A percentile compares a stretch with the other conserved stretches of the same genome.
Evolutionary conservation across 2,329 filamentous ascomycete species (phyloP).

Genomic region (Sporothrix variecibatus): DNA sequence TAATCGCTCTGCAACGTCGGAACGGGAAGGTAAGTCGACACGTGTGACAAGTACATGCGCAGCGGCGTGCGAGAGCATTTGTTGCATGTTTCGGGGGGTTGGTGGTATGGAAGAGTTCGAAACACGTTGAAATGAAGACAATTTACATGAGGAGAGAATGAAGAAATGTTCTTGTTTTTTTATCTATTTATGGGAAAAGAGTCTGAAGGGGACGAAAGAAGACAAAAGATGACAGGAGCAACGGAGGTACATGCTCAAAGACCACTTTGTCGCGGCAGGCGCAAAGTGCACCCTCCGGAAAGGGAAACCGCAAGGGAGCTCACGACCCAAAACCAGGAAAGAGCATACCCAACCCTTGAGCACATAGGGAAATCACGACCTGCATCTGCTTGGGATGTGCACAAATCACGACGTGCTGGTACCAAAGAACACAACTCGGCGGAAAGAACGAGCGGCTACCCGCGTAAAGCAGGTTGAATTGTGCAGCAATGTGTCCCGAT

Average conservation of each 20-base stretch:
- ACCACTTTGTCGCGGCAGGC: not conserved
- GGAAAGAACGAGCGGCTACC: constrained; percentile 2
- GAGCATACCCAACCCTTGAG: not conserved
- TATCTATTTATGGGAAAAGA: too few species aligned
- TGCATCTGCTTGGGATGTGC: not conserved
- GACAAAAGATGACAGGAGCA: not conserved
- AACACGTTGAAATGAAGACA: not conserved
- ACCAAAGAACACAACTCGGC: not conserved
- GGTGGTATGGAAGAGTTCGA: not conserved
- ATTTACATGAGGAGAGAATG: not conserved
- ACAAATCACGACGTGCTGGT: not conserved
- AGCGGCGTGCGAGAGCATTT: not conserved
- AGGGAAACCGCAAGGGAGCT: constrained; percentile 10
- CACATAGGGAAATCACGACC: constrained; percentile 11
- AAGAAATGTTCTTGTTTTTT: not conserved
- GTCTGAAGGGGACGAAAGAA: not conserved
- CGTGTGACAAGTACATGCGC: not conserved
- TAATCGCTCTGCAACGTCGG: not conserved
- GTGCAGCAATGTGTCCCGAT: not conserved
- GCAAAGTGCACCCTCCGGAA: not conserved
- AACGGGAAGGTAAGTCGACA: not conserved
- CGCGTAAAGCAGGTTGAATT: not conserved
- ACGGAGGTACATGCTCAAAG: not conserved
- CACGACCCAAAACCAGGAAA: not conserved
- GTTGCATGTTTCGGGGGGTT: not conserved